Conservation (phyloP, 805 yeast genomes). For the Jamesozyma gamospora region DNA sequence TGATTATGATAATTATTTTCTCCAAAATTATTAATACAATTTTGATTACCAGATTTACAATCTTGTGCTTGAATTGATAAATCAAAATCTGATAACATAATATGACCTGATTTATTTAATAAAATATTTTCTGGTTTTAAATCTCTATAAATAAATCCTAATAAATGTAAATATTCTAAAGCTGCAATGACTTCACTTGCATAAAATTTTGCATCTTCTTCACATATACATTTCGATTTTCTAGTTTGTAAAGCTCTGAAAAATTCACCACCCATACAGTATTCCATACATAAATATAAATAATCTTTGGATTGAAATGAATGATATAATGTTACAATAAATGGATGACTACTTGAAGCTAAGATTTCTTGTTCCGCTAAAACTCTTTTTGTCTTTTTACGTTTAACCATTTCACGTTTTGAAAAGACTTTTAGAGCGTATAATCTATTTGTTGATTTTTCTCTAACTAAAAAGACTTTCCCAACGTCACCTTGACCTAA, state of each 20-base stretch:
- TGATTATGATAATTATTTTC: slow-evolving; percentile 34
- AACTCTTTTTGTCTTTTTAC: slow-evolving; percentile 90
- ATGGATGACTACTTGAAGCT: slow-evolving; percentile 93
- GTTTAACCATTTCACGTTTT: slow-evolving; percentile 87
- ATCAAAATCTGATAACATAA: slow-evolving; percentile 95
- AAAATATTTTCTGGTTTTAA: slow-evolving; percentile 93
- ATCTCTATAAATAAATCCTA: slow-evolving; percentile 96
- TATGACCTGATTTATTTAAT: slow-evolving; percentile 93
- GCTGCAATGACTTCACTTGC: slow-evolving; percentile 98
- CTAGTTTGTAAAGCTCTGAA: slow-evolving; percentile 92
- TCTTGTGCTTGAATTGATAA: slow-evolving; percentile 79
- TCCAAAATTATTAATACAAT: not conserved
- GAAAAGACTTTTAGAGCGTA: slow-evolving; percentile 89
- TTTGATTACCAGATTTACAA: slow-evolving; percentile 37
- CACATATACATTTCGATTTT: slow-evolving; percentile 73
- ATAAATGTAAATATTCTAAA: slow-evolving; percentile 83
- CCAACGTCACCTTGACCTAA: slow-evolving; percentile 98
- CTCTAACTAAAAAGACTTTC: slow-evolving; percentile 84
- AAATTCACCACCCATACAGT: slow-evolving; percentile 98
- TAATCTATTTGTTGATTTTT: slow-evolving; percentile 59
- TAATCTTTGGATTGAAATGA: slow-evolving; percentile 92
- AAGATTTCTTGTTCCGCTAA: slow-evolving; percentile 94
- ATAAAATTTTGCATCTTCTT: slow-evolving; percentile 83
- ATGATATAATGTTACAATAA: slow-evolving; percentile 90
- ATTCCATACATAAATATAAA: slow-evolving; percentile 92